Evolutionary conservation across 257 asterid genomes (phyloP), one percentile per base, ranked within the genome.

Genomic region (Orobanche coerulescens): DNA sequence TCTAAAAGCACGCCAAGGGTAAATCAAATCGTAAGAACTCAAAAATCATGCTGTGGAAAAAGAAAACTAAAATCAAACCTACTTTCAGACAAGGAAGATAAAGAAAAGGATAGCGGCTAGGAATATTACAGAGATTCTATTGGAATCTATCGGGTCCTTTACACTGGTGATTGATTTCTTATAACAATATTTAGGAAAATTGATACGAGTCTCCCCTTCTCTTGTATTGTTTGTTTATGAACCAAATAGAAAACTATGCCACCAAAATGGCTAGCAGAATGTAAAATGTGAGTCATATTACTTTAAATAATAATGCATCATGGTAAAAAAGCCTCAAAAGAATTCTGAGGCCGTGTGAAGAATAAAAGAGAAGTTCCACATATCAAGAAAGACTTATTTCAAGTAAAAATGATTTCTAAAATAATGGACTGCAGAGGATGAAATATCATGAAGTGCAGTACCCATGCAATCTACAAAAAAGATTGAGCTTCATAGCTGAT

Each of bases 151-250:
- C n/a, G n/a, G 49, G 69, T 39, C 56, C 56, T 52, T 34, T 44
- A 15, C 37, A 42, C 49, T n/a, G 23, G 53, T 47, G 10, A 40
- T 40, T 20, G 48, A 60, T 61, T 55, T 48, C 43, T 23, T 46
- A 8, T 68, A 47, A 20, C 68, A 30, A 24, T 49, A 54, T 56
- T 71, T 18, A 37, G 61, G 57, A 49, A 30, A 44, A 25, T 6
- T 64, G 61, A 61, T 36, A 28, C 40, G 52, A 24, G 6, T 60
- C 2, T 26, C 33, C 61, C 36, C 15, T 50, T 59, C 40, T 60
- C 56, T 13, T 36, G 49, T 48, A 34, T 30, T 30, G 7, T 30
- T 40, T 58, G 12, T 40, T 18, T 24, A 20, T 34, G 13, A 25
- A 28, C 26, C 19, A 51, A 42, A 10, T 42, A 11, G 2, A 54